These are phyloP conservation scores for Rubroboletus pulcherrimus DNA, from an alignment of 768 basidiomycete species.

Conservation along the genomic window DNA sequence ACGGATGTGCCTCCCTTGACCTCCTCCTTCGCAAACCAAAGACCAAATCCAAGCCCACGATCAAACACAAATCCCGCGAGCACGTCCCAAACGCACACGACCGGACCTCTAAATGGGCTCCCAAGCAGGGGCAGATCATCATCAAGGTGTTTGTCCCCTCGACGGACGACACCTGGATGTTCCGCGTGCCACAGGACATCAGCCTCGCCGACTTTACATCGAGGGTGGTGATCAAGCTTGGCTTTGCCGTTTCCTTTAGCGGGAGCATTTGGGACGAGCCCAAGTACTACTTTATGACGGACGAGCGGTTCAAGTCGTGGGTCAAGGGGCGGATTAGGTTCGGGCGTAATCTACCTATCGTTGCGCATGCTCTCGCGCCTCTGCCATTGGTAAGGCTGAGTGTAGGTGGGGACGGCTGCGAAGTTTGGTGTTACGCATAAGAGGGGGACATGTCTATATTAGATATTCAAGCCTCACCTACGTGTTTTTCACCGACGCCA, in stretches of 20 bases:
- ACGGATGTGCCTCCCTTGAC: conserved; percentile 16
- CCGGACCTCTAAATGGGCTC: conserved; percentile 26
- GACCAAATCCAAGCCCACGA: neutral
- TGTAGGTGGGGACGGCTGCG: conserved; percentile 17
- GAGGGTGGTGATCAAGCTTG: conserved; percentile 34
- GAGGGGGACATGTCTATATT: neutral
- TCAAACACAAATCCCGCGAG: neutral
- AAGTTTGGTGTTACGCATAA: conserved; percentile 22
- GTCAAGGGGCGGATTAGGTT: conserved; percentile 30
- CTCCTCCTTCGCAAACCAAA: conserved; percentile 15
- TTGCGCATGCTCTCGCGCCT: conserved; percentile 25
- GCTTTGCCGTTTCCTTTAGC: conserved; percentile 33
- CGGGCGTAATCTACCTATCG: conserved; percentile 35
- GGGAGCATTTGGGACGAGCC: conserved; percentile 31
- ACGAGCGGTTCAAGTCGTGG: conserved; percentile 35
- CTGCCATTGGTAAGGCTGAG: conserved; percentile 17
- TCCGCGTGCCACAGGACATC: conserved; percentile 33
- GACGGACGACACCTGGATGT: conserved; percentile 39
- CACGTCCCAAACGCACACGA: neutral
- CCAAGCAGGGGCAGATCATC: conserved; percentile 33
- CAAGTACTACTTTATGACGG: conserved; percentile 27
- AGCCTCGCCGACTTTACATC: conserved; percentile 30
- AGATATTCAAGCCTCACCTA: neutral
- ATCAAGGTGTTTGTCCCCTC: conserved; percentile 39
- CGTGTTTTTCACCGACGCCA: neutral